Evolutionary conservation across 1,139 yeast species (phyloP).

Genomic region (Nadsonia starkeyi-henricii): DNA sequence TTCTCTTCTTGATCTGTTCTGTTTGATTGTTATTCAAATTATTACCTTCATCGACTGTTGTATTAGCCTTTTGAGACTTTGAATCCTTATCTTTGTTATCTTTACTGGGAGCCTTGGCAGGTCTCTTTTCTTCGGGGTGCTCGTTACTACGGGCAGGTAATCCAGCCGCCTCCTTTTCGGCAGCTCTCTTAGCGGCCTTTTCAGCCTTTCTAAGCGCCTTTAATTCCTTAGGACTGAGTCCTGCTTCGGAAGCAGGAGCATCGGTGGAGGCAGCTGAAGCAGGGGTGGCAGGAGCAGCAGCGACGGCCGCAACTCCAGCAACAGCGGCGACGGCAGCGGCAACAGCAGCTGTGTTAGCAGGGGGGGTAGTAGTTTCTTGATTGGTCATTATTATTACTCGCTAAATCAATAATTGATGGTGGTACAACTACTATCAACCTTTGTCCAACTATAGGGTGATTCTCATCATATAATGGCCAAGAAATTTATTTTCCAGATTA

Average conservation of each 20-base stretch:
- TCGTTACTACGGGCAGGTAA: constrained; percentile 14
- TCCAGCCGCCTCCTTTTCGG: constrained; percentile 39
- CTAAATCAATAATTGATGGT: no score
- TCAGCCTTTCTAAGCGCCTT: constrained; percentile 81
- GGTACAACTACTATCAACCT: no score
- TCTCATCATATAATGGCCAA: not conserved
- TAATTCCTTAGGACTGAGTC: constrained; percentile 63
- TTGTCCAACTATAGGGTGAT: no score
- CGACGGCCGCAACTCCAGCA: constrained; percentile 2
- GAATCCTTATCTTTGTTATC: constrained; percentile 1
- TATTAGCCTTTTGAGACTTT: constrained; percentile 1
- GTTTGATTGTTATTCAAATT: constrained; percentile 2
- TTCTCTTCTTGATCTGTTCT: constrained; percentile 1
- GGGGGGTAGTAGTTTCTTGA: constrained; percentile 2
- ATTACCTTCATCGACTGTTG: constrained; percentile 3
- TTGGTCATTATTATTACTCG: no score
- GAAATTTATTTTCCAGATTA: not conserved
- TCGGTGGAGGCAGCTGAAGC: constrained; percentile 6
- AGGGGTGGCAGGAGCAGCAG: constrained; percentile 7
- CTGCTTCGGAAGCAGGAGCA: constrained; percentile 5
- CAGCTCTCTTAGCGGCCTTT: constrained; percentile 80
- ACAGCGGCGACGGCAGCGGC: constrained; percentile 5
- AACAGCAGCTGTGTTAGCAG: constrained; percentile 4
- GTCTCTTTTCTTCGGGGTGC: constrained; percentile 4
- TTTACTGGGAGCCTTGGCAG: constrained; percentile 4